Percentiles rank a stretch among this genome's conserved stretches.
Conservation (phyloP, 2,329 filamentous ascomycete species). For the Colletotrichum sp. region DNA sequence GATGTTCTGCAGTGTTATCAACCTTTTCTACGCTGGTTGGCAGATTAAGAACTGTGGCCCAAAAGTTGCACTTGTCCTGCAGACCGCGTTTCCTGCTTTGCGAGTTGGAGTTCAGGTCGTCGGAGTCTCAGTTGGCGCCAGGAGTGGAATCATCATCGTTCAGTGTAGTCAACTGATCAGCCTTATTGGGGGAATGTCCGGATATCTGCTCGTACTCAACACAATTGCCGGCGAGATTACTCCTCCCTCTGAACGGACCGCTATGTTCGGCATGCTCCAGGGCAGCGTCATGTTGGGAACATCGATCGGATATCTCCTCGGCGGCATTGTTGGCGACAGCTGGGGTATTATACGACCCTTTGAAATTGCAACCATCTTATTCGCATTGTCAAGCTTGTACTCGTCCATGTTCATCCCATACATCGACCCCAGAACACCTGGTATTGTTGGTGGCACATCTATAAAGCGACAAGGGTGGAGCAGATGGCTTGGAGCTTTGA, state of each 20-base stretch:
- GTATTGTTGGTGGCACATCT: neutral
- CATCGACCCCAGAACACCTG: neutral
- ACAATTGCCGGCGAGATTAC: neutral
- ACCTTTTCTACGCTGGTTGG: neutral
- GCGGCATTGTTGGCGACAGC: neutral
- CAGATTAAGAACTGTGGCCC: neutral
- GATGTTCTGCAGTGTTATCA: neutral
- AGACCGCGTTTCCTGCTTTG: neutral
- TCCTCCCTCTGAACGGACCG: neutral
- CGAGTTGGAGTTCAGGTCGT: neutral
- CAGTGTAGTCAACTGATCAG: neutral
- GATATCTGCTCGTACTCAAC: neutral
- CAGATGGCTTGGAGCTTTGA: neutral
- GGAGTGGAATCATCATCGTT: neutral
- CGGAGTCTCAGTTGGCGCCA: neutral
- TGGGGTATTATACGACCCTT: neutral
- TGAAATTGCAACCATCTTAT: neutral
- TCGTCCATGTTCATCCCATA: neutral
- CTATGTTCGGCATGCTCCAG: neutral
- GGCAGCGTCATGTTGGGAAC: neutral
- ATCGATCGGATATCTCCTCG: neutral
- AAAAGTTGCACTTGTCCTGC: neutral
- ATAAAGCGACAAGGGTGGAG: neutral
- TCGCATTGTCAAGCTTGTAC: neutral
- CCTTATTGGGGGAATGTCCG: neutral